Base-by-base conservation (phyloP, 2,329 filamentous ascomycete species). In the Curvularia hawaiiensis region DNA sequence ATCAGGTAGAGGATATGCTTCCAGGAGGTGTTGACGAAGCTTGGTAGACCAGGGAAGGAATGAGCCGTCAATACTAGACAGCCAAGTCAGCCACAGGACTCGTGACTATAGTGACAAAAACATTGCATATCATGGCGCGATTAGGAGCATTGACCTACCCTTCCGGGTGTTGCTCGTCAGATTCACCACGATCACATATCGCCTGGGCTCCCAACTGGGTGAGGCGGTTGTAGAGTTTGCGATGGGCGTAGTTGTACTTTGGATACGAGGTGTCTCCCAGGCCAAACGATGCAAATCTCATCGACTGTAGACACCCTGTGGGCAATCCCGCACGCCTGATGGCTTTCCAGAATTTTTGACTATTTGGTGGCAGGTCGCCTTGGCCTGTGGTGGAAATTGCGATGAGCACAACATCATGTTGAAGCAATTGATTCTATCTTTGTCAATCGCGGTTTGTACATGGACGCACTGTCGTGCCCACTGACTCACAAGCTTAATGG, bases 211-310 rank as follows among this genome's bases (percentile, higher is more conserved):
- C 94, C 0, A 99, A 84, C 73, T 97, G 92, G 38, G 88, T 76
- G 33, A 99, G 80, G 16, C 95, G 87, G 67, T 92, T 94, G 68
- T 92, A 87, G 45, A 99, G 82, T 77, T 97, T 96, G 49, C 92
- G 86, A 45, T 90, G 90, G 18, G 94, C 92, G 86, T 91, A 97
- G 78, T 99, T 99, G 77, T 92, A 97, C 88, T 96, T 94, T 54
- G 90, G 84, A 81, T 99, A 99, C 1, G 93, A 96, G 70, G 90
- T 97, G 76, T 99, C 95, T 0, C 95, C 95, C 1, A 98, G 83
- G 0, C 95, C 95, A 80, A 98, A 97, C 0, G 89, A 90, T 3
- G 91, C 89, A 77, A 96, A 98, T 1, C 80, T 83, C 60, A 96
- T 79, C 33, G 84, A 82, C 38, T 80, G 73, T 39, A 99, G 80